phyloP scores from a whole-genome alignment of 192 early-diverging fungal genomes.

The Podila epicladia region DNA sequence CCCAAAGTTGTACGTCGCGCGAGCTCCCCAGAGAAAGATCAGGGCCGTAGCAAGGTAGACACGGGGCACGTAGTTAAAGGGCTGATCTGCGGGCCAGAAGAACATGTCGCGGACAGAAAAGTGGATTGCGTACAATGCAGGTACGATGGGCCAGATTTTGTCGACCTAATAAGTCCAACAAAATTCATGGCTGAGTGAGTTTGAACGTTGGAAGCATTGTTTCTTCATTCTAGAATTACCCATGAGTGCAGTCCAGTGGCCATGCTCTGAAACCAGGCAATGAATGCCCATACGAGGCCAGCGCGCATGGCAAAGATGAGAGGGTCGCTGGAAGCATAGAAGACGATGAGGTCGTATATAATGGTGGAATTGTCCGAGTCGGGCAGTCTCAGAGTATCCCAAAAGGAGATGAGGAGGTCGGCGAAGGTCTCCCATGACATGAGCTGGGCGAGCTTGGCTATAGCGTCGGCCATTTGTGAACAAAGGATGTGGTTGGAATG shows the following conservation, averaged over 20 bases:
- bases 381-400: constrained; percentile 16
- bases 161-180: constrained; percentile 62
- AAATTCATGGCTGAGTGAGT: neutral
- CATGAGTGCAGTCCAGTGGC: constrained; percentile 57
- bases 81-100: constrained; percentile 19
- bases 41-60: constrained; percentile 53
- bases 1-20: constrained; percentile 83
- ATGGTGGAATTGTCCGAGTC: constrained; percentile 27
- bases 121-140: constrained; percentile 67
- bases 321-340: constrained; percentile 50
- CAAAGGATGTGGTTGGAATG: neutral
- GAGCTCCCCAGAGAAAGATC: constrained; percentile 73
- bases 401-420: constrained; percentile 8
- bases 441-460: constrained; percentile 4
- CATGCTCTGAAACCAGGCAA: constrained; percentile 53
- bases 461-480: neutral
- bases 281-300: constrained; percentile 17
- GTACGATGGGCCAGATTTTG: constrained; percentile 80
- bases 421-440: constrained; percentile 26
- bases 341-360: constrained; percentile 25
- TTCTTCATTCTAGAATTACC: constrained; percentile 29
- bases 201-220: neutral
- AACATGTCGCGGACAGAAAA: constrained; percentile 62
- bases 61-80: constrained; percentile 22
- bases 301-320: constrained; percentile 41